phyloP scores from a whole-genome alignment of 1,284 basidiomycete species.

The Papiliotrema fonsecae region DNA sequence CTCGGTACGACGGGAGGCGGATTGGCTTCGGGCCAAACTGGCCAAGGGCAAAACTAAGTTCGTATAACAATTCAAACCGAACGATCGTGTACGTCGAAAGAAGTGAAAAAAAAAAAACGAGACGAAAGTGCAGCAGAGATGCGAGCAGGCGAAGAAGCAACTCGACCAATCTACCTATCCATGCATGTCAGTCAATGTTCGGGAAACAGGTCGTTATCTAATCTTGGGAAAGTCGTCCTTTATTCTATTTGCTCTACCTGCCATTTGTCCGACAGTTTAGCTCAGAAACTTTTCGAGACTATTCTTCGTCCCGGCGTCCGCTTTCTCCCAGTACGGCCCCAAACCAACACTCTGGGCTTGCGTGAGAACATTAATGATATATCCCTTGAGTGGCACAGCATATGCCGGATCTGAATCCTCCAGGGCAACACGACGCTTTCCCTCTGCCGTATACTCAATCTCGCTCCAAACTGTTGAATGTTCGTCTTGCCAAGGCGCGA shows the following conservation, averaged over 20 bases:
- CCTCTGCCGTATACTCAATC: constrained; percentile 42
- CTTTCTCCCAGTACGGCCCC: constrained; percentile 46
- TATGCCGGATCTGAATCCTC: constrained; percentile 43
- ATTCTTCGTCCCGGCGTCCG: constrained; percentile 38
- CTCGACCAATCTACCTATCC: no score
- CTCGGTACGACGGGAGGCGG: constrained; percentile 10
- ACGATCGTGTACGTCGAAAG: no score
- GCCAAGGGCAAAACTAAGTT: no score
- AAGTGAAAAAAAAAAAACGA: neutral
- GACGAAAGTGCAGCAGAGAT: neutral
- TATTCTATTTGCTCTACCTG: no score
- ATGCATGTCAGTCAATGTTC: no score
- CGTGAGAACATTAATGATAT: constrained; percentile 36
- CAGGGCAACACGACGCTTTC: constrained; percentile 27
- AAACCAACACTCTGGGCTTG: constrained; percentile 37
- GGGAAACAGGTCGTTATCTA: no score
- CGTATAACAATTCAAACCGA: no score
- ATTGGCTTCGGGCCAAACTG: neutral
- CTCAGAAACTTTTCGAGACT: constrained; percentile 41
- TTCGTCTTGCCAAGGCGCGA: constrained; percentile 35
- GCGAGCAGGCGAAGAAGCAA: no score
- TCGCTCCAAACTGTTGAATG: constrained; percentile 30
- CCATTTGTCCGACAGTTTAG: no score
- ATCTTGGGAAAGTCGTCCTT: no score
- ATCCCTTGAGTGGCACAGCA: constrained; percentile 33